These are phyloP conservation scores for Kwoniella sp. DNA, from an alignment of 768 basidiomycete genomes.

Conservation along the genomic window DNA sequence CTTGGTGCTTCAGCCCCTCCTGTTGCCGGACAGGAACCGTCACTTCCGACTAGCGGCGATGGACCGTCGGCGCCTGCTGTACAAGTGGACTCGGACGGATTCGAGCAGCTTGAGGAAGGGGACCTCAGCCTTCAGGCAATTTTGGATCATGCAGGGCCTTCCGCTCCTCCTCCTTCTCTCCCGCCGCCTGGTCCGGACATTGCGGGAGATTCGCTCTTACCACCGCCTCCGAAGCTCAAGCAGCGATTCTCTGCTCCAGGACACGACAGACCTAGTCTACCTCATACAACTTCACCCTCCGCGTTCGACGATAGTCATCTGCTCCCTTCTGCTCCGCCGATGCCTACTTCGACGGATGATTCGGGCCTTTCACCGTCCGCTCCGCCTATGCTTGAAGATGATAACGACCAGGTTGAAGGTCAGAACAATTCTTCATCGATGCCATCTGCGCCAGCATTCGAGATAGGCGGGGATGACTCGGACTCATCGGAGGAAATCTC, in stretches of 20 bases:
- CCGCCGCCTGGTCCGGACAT: neutral
- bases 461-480: constrained; percentile 10
- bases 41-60: neutral
- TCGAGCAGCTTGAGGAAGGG: constrained; percentile 38
- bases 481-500: neutral
- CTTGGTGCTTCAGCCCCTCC: constrained; percentile 47
- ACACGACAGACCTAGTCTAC: neutral
- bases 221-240: constrained; percentile 25
- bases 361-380: constrained; percentile 24
- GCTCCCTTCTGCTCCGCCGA: constrained; percentile 17
- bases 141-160: neutral
- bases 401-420: constrained; percentile 19
- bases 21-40: neutral
- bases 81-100: constrained; percentile 52
- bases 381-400: constrained; percentile 35
- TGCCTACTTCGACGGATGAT: neutral
- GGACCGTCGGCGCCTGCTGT: constrained; percentile 44
- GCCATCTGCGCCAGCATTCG: constrained; percentile 16
- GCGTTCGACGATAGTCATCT: constrained; percentile 9
- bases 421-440: neutral
- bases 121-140: constrained; percentile 6
- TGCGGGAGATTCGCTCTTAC: neutral
- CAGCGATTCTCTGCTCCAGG: constrained; percentile 12
- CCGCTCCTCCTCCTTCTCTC: constrained; percentile 11
- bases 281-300: neutral